phyloP scores from a whole-genome alignment of 352 stramenopile species.

The Globisporangium nagaii region DNA sequence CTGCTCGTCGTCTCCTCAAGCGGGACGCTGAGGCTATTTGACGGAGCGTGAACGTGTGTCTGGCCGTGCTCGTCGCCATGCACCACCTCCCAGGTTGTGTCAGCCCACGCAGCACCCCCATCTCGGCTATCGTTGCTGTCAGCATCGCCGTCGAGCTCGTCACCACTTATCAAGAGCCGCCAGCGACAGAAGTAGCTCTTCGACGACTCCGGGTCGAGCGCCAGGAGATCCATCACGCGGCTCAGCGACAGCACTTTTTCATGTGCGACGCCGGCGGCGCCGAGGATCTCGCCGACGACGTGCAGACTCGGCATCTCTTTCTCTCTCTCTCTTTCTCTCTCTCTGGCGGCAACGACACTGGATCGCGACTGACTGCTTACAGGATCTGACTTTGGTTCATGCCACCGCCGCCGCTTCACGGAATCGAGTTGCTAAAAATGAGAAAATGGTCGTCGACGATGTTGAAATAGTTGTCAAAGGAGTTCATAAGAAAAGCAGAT shows the following conservation, averaged over 20 bases:
- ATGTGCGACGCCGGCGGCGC: constrained; percentile 27
- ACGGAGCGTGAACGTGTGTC: constrained; percentile 36
- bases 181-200: constrained; percentile 51
- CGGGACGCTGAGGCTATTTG: constrained; percentile 7
- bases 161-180: constrained; percentile 18
- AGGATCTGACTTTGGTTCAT: no score
- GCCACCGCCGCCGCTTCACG: background rate
- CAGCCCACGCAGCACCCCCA: background rate
- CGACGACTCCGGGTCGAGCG: constrained; percentile 28
- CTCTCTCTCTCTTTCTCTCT: no score
- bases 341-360: no score
- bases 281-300: constrained; percentile 43
- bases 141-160: background rate
- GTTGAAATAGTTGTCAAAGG: no score
- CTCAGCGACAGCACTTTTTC: constrained; percentile 6
- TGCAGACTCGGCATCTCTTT: constrained; percentile 33
- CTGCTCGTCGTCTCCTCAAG: background rate
- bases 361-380: no score
- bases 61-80: constrained; percentile 33
- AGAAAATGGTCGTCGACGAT: background rate
- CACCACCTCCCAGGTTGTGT: constrained; percentile 32
- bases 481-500: background rate
- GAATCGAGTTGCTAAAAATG: background rate
- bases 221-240: constrained; percentile 33
- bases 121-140: background rate